phyloP scores from a whole-genome alignment of 129 eudicot genomes.

The Daucus carota region DH1_v3.0 NC_030382.2:29965001-29965500 shows the following conservation, averaged over 20 bases:
- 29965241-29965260: constrained; percentile 52
- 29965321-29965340: background rate
- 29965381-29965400: too few species aligned
- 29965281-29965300: constrained; percentile 28
- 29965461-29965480: background rate
- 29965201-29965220: constrained; percentile 5
- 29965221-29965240: constrained; percentile 36
- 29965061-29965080: background rate
- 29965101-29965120: background rate
- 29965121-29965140: background rate
- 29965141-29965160: background rate
- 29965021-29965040: background rate
- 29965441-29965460: too few species aligned
- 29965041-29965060: background rate
- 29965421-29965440: too few species aligned
- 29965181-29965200: background rate
- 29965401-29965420: too few species aligned
- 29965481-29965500: background rate
- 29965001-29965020: background rate
- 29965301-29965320: background rate
- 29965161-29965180: background rate
- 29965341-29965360: too few species aligned
- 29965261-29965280: constrained; percentile 35
- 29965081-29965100: background rate
- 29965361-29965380: too few species aligned